phyloP scores from a whole-genome alignment of 257 asterid genomes.

The Lycium ferocissimum region DNA sequence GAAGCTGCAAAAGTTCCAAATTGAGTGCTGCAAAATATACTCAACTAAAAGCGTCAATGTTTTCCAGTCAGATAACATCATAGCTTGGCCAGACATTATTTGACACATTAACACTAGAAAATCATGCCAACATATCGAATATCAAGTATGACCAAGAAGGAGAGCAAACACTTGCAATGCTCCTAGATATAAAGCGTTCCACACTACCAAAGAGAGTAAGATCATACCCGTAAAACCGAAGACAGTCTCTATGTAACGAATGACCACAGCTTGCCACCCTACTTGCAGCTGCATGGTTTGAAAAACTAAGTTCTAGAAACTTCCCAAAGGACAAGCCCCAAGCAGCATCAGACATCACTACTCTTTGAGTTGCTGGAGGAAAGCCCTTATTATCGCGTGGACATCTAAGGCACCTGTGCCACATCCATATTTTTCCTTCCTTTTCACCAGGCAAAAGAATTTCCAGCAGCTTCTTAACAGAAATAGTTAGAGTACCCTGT shows the following conservation, averaged over 20 bases:
- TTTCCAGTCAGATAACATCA: constrained; percentile 11
- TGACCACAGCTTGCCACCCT: constrained; percentile 99
- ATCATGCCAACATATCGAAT: not conserved
- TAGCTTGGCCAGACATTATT: constrained; percentile 1
- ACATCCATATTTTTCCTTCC: constrained; percentile 99
- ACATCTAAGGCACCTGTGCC: constrained; percentile 97
- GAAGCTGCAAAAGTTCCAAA: constrained; percentile 56
- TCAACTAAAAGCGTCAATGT: not conserved
- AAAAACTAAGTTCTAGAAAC: constrained; percentile 97
- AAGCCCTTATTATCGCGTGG: constrained; percentile 76
- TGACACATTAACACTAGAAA: constrained; percentile 14
- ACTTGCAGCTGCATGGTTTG: constrained; percentile 98
- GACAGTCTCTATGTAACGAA: constrained; percentile 94
- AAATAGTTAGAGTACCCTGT: constrained; percentile 93
- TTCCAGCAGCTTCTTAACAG: constrained; percentile 88
- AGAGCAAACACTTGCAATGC: not conserved
- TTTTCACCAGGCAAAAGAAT: constrained; percentile 75
- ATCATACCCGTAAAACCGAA: constrained; percentile 93
- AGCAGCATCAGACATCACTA: constrained; percentile 99
- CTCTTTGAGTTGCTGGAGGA: constrained; percentile 94
- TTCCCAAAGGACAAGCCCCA: constrained; percentile 98
- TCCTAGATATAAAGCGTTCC: not conserved
- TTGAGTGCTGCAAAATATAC: not conserved
- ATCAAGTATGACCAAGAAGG: not conserved
- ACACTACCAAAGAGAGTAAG: constrained; percentile 31